Evolutionary conservation across 495 filamentous ascomycete genomes (phyloP), one percentile per base, ranked within the genome.

Genomic region (Podospora didyma): DNA sequence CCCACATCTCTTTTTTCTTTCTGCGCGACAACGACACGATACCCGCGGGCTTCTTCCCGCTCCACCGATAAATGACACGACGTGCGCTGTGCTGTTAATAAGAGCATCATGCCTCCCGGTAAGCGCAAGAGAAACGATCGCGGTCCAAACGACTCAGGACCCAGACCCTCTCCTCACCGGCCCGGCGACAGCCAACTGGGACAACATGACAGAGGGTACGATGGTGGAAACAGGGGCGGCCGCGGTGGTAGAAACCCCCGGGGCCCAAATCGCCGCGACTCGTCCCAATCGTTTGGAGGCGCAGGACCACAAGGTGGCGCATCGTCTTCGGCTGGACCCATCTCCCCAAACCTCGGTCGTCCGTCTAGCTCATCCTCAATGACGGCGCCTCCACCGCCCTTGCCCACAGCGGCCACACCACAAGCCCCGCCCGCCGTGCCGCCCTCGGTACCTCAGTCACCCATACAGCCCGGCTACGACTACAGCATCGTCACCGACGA

Each of bases 111-210:
- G 77, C 71, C 73, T 67, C 73, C 70, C n/a, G n/a, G n/a, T 45
- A 82, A 82, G 72, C 71, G 80, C 58, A 83, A 82, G 73, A 75
- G 79, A 69, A 70, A 70, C 59, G 79, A 81, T 19, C 69, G 70
- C 17, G 65, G 67, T 22, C 68, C 69, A 24, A 67, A 66, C 48
- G 80, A 83, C 37, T 58, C 58, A 54, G 74, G 71, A 47, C 61
- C 69, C 24, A 71, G 80, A 52, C 77, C 79, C 11, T 71, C 80
- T 22, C 80, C 80, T 26, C 75, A 83, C 69, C 74, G 79, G 5
- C 80, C 80, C 42, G 69, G 67, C 28, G 73, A 80, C 57, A 75
- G 73, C 3, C 52, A 65, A 11, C 53, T 83, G 21, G 77, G 69
- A 21, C 78, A 80, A 52, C 76, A 81, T 55, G 79, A 83, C 12